Conservation (phyloP, 1,139 yeast species). For the Geotrichum aggregatum region DNA sequence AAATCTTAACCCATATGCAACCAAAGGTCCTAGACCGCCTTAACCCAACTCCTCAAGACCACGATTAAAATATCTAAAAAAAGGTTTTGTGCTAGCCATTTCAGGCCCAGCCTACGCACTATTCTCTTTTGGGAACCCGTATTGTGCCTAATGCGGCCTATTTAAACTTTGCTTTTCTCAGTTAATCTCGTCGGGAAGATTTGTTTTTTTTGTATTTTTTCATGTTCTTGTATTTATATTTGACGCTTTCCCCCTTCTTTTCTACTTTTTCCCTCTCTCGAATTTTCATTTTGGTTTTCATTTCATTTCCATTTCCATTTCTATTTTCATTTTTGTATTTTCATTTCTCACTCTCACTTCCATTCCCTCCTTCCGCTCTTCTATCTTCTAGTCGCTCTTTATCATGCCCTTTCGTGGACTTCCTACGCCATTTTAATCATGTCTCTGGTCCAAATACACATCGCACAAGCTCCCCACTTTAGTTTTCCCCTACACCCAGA, state of each 20-base stretch:
- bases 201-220: too few species aligned
- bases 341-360: not conserved
- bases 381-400: not conserved
- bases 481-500: constrained; percentile 16
- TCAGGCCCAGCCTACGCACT: not conserved
- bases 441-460: not conserved
- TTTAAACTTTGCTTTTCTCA: not conserved
- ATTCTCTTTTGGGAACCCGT: not conserved
- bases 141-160: not conserved
- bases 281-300: not conserved
- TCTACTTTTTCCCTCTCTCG: not conserved
- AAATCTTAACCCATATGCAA: too few species aligned
- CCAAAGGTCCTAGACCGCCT: too few species aligned
- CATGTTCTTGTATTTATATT: not conserved
- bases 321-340: not conserved
- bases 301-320: not conserved
- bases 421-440: not conserved
- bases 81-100: not conserved
- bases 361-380: not conserved
- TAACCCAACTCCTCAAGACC: not conserved
- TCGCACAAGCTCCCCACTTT: constrained; percentile 5
- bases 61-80: not conserved
- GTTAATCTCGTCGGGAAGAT: not conserved
- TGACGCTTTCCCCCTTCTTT: not conserved
- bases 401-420: not conserved